These are phyloP conservation scores for Lithohypha guttulata DNA, from an alignment of 2,329 filamentous ascomycete species.

Conservation along the genomic window DNA sequence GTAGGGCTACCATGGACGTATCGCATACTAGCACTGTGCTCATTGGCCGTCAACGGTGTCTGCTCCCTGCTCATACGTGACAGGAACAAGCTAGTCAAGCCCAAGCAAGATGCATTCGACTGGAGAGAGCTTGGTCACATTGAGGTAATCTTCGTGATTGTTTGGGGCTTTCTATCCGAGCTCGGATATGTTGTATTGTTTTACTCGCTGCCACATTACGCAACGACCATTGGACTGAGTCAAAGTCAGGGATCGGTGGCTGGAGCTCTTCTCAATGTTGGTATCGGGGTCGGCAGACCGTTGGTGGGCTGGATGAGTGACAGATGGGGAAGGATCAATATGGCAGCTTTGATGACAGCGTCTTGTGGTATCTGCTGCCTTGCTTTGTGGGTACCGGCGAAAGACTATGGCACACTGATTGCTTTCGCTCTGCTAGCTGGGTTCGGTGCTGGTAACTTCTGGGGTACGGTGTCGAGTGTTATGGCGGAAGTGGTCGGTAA, in stretches of 20 bases:
- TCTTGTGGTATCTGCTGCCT: conserved; percentile 31
- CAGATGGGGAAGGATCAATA: conserved; percentile 33
- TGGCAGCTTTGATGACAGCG: conserved; percentile 31
- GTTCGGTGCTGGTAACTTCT: conserved; percentile 37
- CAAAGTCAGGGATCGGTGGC: conserved; percentile 31
- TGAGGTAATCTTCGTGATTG: conserved; percentile 21
- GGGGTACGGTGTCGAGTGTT: conserved; percentile 22
- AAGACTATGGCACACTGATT: conserved; percentile 31
- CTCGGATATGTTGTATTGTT: conserved; percentile 39
- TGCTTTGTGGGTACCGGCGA: conserved; percentile 38
- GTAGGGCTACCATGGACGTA: conserved; percentile 31
- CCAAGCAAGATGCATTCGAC: conserved; percentile 21
- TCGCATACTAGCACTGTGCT: conserved; percentile 7
- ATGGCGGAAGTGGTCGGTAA: conserved; percentile 16
- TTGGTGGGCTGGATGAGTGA: conserved; percentile 38
- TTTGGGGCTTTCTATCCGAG: conserved; percentile 37
- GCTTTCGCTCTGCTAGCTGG: conserved; percentile 37
- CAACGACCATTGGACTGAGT: conserved; percentile 32
- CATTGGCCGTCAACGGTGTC: conserved; percentile 6
- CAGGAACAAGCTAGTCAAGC: conserved; percentile 21
- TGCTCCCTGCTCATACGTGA: conserved; percentile 24
- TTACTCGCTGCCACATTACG: conserved; percentile 39
- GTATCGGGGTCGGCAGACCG: conserved; percentile 38
- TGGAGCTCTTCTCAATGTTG: conserved; percentile 38
- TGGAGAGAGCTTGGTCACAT: conserved; percentile 15